Evolutionary conservation across 331 rosid species (phyloP), one percentile per base, ranked within the genome.

Genomic region (Arachis monticola): DNA sequence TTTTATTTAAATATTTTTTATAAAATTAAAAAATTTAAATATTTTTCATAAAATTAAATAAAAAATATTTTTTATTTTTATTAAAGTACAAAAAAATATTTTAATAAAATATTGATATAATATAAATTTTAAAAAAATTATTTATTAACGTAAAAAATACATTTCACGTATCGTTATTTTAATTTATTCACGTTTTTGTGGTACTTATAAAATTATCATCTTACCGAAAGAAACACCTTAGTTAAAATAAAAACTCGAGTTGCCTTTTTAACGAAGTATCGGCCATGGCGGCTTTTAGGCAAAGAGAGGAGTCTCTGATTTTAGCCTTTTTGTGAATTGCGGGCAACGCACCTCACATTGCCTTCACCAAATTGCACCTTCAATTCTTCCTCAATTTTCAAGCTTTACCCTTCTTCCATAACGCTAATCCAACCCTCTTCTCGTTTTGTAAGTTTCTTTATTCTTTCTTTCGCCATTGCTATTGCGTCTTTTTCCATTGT

Each of bases 261-360:
- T 64, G 6, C n/a, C 73, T 63, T 70, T 31, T 38, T 38, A 30
- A 6, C 38, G 55, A 55, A 78, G 57, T 52, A 52, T 52, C 4
- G 57, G 57, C 27, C 1, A 63, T 13, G 80, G 51, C 35, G 73
- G 69, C 67, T 48, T 42, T 50, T 7, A n/a, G 40, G 3, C 5
- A 69, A 8, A 44, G 35, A 10, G 61, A 5, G 27, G 61, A 8
- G 27, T 3, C 8, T 75, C 61, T 50, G 84, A 70, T 51, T 75
- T 77, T 77, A 45, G 56, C 58, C 76, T 65, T 75, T 17, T 17
- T 17, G 22, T 17, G 22, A 17, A 17, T 17, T 46, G 68, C 70
- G 80, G 41, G 27, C 35, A 35, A 60, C 51, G 40, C 50, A 44
- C 70, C 78, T 73, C 52, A 58, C 78, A 74, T 80, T 77, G 27